phyloP scores from a whole-genome alignment of 2,329 filamentous ascomycete genomes.

The Clonostachys chloroleuca region DNA sequence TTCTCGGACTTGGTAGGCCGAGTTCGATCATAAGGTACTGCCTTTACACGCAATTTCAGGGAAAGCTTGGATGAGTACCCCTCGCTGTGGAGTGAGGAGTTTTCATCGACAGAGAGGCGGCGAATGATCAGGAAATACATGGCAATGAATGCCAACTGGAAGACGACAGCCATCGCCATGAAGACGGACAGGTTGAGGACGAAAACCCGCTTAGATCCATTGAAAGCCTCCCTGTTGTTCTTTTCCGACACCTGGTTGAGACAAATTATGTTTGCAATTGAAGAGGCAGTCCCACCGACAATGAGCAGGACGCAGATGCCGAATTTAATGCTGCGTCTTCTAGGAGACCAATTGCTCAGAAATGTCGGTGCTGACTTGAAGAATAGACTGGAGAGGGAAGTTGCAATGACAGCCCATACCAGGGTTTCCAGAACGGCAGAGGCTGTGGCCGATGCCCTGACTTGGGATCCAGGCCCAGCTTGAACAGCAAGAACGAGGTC shows the following conservation, averaged over 20 bases:
- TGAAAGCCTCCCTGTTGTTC: neutral
- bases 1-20: constrained; percentile 16
- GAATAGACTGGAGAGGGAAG: neutral
- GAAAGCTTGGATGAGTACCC: constrained; percentile 13
- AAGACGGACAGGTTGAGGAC: constrained; percentile 38
- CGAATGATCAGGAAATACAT: constrained; percentile 34
- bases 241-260: neutral
- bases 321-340: neutral
- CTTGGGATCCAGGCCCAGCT: neutral
- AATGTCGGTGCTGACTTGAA: neutral
- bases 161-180: constrained; percentile 36
- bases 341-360: neutral
- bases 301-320: neutral
- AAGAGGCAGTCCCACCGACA: neutral
- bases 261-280: neutral
- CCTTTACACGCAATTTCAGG: constrained; percentile 30
- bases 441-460: constrained; percentile 11
- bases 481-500: neutral
- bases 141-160: constrained; percentile 44
- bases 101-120: constrained; percentile 8
- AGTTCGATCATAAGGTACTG: constrained; percentile 38
- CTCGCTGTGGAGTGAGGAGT: constrained; percentile 19
- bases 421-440: constrained; percentile 19
- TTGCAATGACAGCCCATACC: neutral
- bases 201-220: constrained; percentile 13